A percentile compares a stretch with the other conserved stretches of the same genome.
Evolutionary conservation across 345 rosid genomes (phyloP).

Genomic region (Brassica juncea): DNA sequence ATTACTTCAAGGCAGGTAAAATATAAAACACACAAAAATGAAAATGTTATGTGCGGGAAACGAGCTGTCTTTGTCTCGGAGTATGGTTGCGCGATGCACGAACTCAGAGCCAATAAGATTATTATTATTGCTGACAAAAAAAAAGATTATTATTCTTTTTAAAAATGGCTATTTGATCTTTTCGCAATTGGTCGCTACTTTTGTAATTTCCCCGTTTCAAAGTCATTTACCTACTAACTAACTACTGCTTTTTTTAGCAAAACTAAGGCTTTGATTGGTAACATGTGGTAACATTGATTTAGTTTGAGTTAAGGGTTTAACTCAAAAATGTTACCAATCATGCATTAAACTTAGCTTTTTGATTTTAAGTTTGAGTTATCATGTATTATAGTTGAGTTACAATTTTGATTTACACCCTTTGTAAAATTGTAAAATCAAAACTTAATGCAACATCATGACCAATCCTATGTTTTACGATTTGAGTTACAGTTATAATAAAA

Average conservation of each 20-base stretch:
- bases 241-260: neutral
- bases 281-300: too few species aligned
- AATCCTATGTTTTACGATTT: neutral
- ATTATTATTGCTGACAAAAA: too few species aligned
- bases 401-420: neutral
- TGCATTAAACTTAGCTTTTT: too few species aligned
- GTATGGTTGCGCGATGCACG: conserved; percentile 28
- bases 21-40: neutral
- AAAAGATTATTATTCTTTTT: neutral
- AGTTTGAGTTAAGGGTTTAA: too few species aligned
- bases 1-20: neutral
- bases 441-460: neutral
- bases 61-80: conserved; percentile 21
- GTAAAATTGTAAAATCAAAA: neutral
- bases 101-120: conserved; percentile 32
- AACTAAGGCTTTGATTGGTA: too few species aligned
- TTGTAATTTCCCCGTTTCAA: neutral
- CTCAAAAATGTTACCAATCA: too few species aligned
- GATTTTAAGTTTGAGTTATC: neutral
- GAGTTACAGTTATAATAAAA: too few species aligned
- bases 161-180: neutral
- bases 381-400: neutral
- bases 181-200: conserved; percentile 8
- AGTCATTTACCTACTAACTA: conserved; percentile 17
- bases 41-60: conserved; percentile 41